Conservation (phyloP, 345 rosid species). For the Pugionium cornutum region DNA sequence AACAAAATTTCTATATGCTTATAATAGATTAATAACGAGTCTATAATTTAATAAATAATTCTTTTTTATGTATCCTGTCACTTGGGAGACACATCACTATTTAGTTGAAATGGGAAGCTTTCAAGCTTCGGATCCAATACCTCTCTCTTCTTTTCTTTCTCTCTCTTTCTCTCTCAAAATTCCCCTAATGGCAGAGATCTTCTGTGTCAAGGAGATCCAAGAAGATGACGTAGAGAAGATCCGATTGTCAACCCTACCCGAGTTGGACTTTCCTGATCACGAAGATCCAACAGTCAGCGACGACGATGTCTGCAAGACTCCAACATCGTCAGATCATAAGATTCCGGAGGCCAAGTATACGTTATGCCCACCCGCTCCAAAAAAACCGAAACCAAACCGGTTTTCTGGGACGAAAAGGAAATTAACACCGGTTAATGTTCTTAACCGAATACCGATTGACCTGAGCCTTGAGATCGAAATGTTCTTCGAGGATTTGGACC, state of each 20-base stretch:
- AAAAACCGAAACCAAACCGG: slow-evolving; percentile 40
- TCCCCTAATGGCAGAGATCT: slow-evolving; percentile 38
- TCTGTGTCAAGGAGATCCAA: slow-evolving; percentile 37
- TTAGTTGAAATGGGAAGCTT: slow-evolving; percentile 45
- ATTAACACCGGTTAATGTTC: slow-evolving; percentile 20
- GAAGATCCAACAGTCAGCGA: slow-evolving; percentile 32
- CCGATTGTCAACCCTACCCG: slow-evolving; percentile 37
- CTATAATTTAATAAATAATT: slow-evolving; percentile 3
- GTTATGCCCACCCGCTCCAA: slow-evolving; percentile 62
- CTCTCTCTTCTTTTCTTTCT: slow-evolving; percentile 13
- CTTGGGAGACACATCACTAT: slow-evolving; percentile 43
- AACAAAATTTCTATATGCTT: too few relatives aligned
- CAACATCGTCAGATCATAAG: slow-evolving; percentile 52
- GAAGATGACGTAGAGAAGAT: slow-evolving; percentile 38
- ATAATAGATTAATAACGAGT: too few relatives aligned
- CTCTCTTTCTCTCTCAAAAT: background rate
- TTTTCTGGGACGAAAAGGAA: slow-evolving; percentile 40
- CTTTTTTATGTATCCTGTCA: slow-evolving; percentile 37
- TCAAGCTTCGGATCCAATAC: slow-evolving; percentile 51
- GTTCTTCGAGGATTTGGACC: slow-evolving; percentile 45
- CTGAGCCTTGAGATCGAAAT: slow-evolving; percentile 50
- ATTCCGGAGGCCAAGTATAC: slow-evolving; percentile 42
- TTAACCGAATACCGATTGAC: slow-evolving; percentile 44
- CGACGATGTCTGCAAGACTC: slow-evolving; percentile 62
- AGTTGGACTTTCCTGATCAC: slow-evolving; percentile 17